Conservation (phyloP, 176 grass and related monocot genomes). For the Aegilops umbellulata region DNA sequence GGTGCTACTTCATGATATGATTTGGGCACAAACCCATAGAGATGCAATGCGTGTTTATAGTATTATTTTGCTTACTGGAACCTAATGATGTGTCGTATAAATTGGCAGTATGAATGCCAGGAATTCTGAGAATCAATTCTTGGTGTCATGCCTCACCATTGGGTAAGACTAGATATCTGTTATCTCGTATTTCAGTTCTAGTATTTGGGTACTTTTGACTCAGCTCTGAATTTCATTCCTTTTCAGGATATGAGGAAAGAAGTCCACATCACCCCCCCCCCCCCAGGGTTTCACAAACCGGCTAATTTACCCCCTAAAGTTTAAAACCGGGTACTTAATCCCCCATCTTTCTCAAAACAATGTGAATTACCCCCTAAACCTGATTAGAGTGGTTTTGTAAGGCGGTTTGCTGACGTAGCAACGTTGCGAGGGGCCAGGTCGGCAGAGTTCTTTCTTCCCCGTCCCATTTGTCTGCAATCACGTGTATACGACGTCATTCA, state of each 20-base stretch:
- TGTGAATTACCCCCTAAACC: too few relatives aligned
- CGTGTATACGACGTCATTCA: too few relatives aligned
- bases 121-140: conserved; percentile 98
- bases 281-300: too few relatives aligned
- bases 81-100: conserved; percentile 10
- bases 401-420: too few relatives aligned
- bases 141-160: conserved; percentile 88
- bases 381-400: too few relatives aligned
- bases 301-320: too few relatives aligned
- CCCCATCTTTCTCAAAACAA: too few relatives aligned
- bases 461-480: too few relatives aligned
- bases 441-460: too few relatives aligned
- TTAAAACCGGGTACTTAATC: too few relatives aligned
- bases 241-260: conserved; percentile 90
- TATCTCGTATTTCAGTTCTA: background rate
- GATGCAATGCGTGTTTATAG: background rate
- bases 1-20: background rate
- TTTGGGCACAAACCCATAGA: background rate
- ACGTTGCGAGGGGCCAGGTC: too few relatives aligned
- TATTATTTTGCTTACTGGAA: background rate
- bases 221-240: background rate
- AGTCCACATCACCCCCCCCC: too few relatives aligned
- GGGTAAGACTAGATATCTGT: conserved; percentile 55
- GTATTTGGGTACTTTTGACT: conserved; percentile 18
- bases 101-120: conserved; percentile 88